Conservation (phyloP, 257 asterid genomes). For the Ophiorrhiza pumila region DNA sequence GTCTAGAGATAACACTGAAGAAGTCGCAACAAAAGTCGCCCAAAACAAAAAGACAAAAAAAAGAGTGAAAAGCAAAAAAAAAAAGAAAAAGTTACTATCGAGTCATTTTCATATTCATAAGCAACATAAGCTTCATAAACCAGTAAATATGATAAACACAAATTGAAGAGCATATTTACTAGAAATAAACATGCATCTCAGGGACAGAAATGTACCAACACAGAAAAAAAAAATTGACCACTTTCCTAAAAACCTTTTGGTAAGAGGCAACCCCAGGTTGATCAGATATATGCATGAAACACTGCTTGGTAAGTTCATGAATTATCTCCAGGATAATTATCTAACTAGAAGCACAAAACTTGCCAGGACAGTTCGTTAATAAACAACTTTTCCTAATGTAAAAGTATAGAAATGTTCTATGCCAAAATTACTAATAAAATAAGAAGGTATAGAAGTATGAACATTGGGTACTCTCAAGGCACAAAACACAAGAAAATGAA, state of each 20-base stretch:
- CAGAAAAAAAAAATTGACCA: not conserved
- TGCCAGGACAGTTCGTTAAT: not conserved
- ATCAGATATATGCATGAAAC: not conserved
- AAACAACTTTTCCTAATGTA: not conserved
- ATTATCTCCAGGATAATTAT: not conserved
- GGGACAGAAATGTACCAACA: not conserved
- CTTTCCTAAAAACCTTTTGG: not conserved
- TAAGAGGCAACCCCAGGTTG: not conserved
- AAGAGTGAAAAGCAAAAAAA: not conserved
- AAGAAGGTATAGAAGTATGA: not conserved
- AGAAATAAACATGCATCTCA: not conserved
- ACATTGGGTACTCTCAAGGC: not conserved
- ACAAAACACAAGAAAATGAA: not conserved
- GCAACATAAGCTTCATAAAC: not conserved
- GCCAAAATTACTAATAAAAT: not conserved
- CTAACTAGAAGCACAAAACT: not conserved
- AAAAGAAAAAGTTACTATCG: not conserved
- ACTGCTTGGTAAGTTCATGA: not conserved
- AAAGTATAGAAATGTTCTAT: not conserved
- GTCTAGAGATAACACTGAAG: conserved; percentile 59
- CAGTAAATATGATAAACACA: not conserved
- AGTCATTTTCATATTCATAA: not conserved
- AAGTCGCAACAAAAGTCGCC: not conserved
- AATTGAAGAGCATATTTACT: not conserved
- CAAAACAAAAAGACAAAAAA: not conserved